These are phyloP conservation scores for Coemansia sp. DNA, from an alignment of 192 early-diverging fungal species.

Conservation along the genomic window DNA sequence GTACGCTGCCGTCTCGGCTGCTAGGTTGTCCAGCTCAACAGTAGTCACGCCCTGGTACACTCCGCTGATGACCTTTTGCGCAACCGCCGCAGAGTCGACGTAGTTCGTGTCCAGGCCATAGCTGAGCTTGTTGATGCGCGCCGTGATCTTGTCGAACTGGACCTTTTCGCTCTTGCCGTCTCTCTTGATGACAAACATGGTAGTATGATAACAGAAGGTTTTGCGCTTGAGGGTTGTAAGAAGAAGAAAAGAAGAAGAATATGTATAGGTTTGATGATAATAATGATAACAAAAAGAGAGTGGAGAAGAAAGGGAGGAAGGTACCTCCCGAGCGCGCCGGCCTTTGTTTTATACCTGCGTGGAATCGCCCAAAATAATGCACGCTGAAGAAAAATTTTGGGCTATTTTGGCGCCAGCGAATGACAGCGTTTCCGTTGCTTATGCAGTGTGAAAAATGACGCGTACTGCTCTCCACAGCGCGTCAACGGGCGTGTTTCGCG, in stretches of 20 bases:
- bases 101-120: conserved; percentile 92
- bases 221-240: neutral
- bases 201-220: neutral
- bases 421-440: neutral
- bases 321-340: neutral
- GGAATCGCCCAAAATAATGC: neutral
- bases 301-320: neutral
- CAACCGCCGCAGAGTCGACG: conserved; percentile 86
- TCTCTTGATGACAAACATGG: conserved; percentile 57
- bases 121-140: conserved; percentile 92
- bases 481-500: conserved; percentile 6
- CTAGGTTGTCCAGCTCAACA: conserved; percentile 95
- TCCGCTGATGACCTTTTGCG: conserved; percentile 94
- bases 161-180: conserved; percentile 91
- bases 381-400: neutral
- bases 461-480: neutral
- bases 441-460: neutral
- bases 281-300: neutral
- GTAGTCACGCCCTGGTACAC: conserved; percentile 98
- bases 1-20: conserved; percentile 91
- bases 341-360: neutral
- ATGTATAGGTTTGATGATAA: conserved; percentile 3
- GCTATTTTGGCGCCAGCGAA: neutral
- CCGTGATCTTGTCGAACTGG: conserved; percentile 95
- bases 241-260: neutral